Evolutionary conservation across 2,329 filamentous ascomycete genomes (phyloP).

Genomic region (Aspergillus neoniger): DNA sequence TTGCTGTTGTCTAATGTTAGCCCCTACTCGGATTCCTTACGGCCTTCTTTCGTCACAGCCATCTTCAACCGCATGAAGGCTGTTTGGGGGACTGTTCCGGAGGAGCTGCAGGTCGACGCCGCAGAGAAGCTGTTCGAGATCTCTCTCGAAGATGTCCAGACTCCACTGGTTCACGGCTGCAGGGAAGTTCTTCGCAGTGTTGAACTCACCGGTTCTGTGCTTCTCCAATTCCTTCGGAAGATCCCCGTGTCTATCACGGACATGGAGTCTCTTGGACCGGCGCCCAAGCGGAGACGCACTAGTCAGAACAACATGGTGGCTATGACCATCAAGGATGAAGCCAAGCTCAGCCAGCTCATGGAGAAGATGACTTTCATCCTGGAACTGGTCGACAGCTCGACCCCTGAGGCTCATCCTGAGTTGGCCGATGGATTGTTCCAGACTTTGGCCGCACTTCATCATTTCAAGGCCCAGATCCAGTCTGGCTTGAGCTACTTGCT

Average conservation of each 20-base stretch:
- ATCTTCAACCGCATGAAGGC: conserved; percentile 69
- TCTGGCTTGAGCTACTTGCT: conserved; percentile 91
- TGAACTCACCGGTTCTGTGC: conserved; percentile 70
- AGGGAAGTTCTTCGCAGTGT: conserved; percentile 72
- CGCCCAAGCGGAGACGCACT: conserved; percentile 76
- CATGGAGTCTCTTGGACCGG: conserved; percentile 69
- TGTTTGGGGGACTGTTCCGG: conserved; percentile 63
- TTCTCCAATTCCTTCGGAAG: conserved; percentile 71
- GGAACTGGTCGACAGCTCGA: conserved; percentile 81
- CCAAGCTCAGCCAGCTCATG: conserved; percentile 67
- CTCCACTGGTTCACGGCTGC: conserved; percentile 34
- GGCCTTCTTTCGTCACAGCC: conserved; percentile 61
- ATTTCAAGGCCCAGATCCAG: conserved; percentile 75
- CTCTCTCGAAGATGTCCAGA: conserved; percentile 34
- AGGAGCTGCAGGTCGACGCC: conserved; percentile 39
- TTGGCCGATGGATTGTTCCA: conserved; percentile 80
- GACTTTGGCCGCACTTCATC: conserved; percentile 81
- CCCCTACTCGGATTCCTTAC: conserved; percentile 44
- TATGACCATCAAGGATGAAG: conserved; percentile 62
- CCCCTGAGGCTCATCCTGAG: conserved; percentile 71
- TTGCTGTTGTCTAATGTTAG: conserved; percentile 55
- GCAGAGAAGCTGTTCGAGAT: conserved; percentile 47
- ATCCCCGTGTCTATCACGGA: conserved; percentile 70
- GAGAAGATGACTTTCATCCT: conserved; percentile 82
- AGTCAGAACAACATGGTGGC: conserved; percentile 70